Percentiles rank a stretch among this genome's conserved stretches.
These are phyloP conservation scores for Trichomonascus vanleenenianus DNA, from an alignment of 805 yeast species.

Conservation along the genomic window DNA sequence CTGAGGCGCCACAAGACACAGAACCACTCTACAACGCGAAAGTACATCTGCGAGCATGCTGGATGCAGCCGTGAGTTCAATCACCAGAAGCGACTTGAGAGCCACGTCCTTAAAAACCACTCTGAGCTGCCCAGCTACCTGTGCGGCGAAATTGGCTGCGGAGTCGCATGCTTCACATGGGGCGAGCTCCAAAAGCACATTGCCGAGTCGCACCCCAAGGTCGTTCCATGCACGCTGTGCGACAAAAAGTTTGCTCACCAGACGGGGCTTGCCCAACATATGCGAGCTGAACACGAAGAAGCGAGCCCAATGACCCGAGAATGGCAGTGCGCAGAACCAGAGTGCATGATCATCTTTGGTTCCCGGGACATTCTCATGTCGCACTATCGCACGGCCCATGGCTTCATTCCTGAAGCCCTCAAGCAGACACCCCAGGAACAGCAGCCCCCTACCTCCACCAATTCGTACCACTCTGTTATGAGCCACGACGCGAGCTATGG, in stretches of 20 bases:
- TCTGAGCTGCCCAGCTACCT: constrained; percentile 27
- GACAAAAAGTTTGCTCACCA: constrained; percentile 67
- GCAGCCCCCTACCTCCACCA: not conserved
- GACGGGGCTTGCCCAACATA: constrained; percentile 62
- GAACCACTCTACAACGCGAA: constrained; percentile 46
- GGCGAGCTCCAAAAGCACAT: constrained; percentile 58
- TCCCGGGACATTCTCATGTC: constrained; percentile 44
- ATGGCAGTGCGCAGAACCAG: constrained; percentile 49
- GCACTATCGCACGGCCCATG: constrained; percentile 48
- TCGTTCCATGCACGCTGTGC: constrained; percentile 54
- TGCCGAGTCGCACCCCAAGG: constrained; percentile 63
- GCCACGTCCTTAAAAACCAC: constrained; percentile 63
- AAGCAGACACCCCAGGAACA: not conserved
- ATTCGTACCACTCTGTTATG: not conserved
- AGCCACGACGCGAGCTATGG: not conserved
- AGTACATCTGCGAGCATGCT: constrained; percentile 41
- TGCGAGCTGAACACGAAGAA: constrained; percentile 51
- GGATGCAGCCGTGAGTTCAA: constrained; percentile 58
- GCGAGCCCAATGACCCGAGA: constrained; percentile 41
- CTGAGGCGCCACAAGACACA: constrained; percentile 62
- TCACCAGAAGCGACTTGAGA: constrained; percentile 56
- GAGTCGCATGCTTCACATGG: constrained; percentile 19
- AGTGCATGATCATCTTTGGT: not conserved
- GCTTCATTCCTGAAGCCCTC: constrained; percentile 27
- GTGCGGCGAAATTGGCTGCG: constrained; percentile 23